Evolutionary conservation across 2,329 filamentous ascomycete genomes (phyloP), one percentile per base, ranked within the genome.

Genomic region (Celoporthe dispersa): DNA sequence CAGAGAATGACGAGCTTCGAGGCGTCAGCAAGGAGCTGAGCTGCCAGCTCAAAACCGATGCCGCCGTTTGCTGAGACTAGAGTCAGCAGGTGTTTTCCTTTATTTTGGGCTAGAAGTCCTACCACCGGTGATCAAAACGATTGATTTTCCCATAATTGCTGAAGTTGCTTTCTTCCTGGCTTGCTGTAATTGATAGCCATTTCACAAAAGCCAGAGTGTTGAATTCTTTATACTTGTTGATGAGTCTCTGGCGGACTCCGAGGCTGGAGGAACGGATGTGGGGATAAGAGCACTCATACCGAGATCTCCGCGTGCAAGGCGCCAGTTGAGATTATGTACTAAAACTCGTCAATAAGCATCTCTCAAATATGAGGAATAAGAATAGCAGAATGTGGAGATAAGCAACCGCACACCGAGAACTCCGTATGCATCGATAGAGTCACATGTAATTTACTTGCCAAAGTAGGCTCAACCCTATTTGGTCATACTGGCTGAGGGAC

Each of bases 91-190:
- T 33, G 25, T 7, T 31, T 51, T 25, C 22, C n/a, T 11, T 51
- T 8, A 9, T 9, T 28, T 28, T 3, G 14, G 16, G 25, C 33
- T 19, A 33, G 9, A 2, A 31, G n/a, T 25, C 64, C 16, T 57
- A 66, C 64, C 64, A 35, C 64, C 64, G 22, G 64, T 66, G 35
- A 66, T 57, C 19, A 66, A 22, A n/a, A 57, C 28, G n/a, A 66
- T 59, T 22, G 64, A 53, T 31, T 33, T 39, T 28, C 28, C 39
- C 64, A 66, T 66, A 25, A 22, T 59, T 41, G 33, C 19, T 12
- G 11, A 22, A 22, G 7, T 9, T 25, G 8, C 3, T 8, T 60
- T 33, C 12, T 19, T 19, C 5, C 11, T 61, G 7, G 16, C 9
- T 31, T n/a, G 11, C 9, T 31, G 7, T 61, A 2, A 12, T 35